phyloP scores from a whole-genome alignment of 208 protist genomes.

The Polymyxa betae region DNA sequence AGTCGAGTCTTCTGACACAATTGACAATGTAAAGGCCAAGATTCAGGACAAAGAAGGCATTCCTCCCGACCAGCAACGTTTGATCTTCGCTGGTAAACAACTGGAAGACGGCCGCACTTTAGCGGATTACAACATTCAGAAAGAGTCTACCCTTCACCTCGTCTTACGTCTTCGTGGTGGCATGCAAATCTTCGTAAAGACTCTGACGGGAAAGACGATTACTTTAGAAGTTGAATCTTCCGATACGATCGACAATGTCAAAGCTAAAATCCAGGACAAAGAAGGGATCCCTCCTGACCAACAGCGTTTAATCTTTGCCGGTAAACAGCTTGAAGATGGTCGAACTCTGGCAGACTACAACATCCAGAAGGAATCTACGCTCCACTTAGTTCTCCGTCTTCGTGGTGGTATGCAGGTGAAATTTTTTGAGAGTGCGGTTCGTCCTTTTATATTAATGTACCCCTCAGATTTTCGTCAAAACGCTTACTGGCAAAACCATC shows the following conservation, averaged over 20 bases:
- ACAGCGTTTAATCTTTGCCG: conserved; percentile 87
- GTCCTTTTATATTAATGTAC: background rate
- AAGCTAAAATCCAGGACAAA: conserved; percentile 89
- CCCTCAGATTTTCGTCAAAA: conserved; percentile 84
- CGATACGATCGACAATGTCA: conserved; percentile 91
- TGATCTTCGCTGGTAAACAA: conserved; percentile 80
- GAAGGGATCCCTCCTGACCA: conserved; percentile 86
- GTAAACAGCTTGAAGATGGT: conserved; percentile 88
- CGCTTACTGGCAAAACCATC: conserved; percentile 86
- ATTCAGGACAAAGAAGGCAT: conserved; percentile 97
- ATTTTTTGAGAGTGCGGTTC: too few relatives aligned
- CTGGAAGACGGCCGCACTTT: conserved; percentile 78
- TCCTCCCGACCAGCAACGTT: conserved; percentile 76
- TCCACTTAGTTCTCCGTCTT: conserved; percentile 87
- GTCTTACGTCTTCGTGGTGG: conserved; percentile 86
- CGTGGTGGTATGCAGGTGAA: conserved; percentile 75
- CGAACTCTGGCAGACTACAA: conserved; percentile 85
- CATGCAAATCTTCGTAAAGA: conserved; percentile 90
- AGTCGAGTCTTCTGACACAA: conserved; percentile 92
- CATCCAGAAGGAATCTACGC: conserved; percentile 89
- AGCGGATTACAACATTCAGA: conserved; percentile 82
- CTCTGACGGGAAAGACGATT: conserved; percentile 86
- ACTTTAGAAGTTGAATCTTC: conserved; percentile 87
- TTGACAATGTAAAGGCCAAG: conserved; percentile 96
- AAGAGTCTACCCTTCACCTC: conserved; percentile 98